A percentile compares a stretch with the other conserved stretches of the same genome.
Evolutionary conservation across 108 stramenopile species (phyloP).

Genomic region (Bacterosira constricta): DNA sequence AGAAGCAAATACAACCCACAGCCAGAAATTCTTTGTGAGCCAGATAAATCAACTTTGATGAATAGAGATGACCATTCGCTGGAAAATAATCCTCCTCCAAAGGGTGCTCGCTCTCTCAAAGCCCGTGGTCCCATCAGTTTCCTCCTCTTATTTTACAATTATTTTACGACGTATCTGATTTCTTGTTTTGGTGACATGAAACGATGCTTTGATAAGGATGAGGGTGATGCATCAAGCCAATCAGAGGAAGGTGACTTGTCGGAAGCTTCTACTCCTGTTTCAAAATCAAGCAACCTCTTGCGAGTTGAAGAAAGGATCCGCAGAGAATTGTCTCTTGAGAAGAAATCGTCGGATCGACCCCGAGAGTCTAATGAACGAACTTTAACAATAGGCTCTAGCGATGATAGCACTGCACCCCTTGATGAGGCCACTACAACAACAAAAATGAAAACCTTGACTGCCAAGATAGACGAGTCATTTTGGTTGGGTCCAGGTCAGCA

Average conservation of each 20-base stretch:
- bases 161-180: neutral
- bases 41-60: neutral
- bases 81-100: neutral
- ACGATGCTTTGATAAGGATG: neutral
- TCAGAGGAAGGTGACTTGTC: slow-evolving; percentile 11
- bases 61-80: neutral
- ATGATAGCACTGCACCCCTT: neutral
- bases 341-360: neutral
- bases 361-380: neutral
- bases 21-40: neutral
- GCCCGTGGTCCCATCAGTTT: slow-evolving; percentile 3
- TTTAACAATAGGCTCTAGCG: neutral
- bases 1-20: neutral
- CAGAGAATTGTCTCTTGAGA: slow-evolving; percentile 11
- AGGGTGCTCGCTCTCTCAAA: neutral
- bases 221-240: neutral
- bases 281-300: slow-evolving; percentile 8
- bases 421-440: neutral
- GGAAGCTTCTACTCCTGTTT: neutral
- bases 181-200: neutral
- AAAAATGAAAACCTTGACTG: neutral
- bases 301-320: slow-evolving; percentile 28
- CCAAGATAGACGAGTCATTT: slow-evolving; percentile 16
- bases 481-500: slow-evolving; percentile 17
- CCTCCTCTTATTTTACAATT: neutral